Conservation (phyloP, 495 filamentous ascomycete genomes). For the Hypoxylon lenormandii region DNA sequence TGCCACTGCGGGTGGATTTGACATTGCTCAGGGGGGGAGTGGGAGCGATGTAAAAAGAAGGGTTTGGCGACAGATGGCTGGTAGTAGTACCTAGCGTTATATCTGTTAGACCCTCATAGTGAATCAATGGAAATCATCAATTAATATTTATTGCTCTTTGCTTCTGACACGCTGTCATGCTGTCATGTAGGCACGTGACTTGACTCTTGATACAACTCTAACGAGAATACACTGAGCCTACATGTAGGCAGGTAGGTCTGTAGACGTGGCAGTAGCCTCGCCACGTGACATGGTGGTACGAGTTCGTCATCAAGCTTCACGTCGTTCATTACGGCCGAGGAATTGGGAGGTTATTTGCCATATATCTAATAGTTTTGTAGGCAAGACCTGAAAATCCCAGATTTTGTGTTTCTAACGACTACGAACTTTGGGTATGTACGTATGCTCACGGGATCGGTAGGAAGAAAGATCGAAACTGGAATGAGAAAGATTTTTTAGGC, state of each 20-base stretch:
- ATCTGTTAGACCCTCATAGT: background rate
- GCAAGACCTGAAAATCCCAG: no score
- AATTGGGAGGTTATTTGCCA: no score
- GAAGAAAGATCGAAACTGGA: no score
- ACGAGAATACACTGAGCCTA: no score
- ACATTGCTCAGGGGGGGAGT: constrained; percentile 2
- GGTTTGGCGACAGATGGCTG: background rate
- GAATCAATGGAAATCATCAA: constrained; percentile 30
- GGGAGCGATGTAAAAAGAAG: background rate
- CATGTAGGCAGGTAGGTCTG: no score
- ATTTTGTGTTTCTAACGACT: no score
- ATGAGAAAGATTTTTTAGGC: no score
- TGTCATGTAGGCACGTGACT: constrained; percentile 29
- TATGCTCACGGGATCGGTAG: no score
- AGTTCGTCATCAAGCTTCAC: background rate
- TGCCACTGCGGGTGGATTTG: background rate
- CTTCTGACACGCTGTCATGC: background rate
- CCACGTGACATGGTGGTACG: constrained; percentile 31
- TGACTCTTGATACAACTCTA: background rate
- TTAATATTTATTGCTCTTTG: background rate
- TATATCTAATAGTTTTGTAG: no score
- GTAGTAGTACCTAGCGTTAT: constrained; percentile 7
- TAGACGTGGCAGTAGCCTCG: constrained; percentile 33
- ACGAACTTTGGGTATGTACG: no score
- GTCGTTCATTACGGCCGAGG: no score